Conservation (phyloP, 257 asterid species). For the Lycium barbarum region DNA sequence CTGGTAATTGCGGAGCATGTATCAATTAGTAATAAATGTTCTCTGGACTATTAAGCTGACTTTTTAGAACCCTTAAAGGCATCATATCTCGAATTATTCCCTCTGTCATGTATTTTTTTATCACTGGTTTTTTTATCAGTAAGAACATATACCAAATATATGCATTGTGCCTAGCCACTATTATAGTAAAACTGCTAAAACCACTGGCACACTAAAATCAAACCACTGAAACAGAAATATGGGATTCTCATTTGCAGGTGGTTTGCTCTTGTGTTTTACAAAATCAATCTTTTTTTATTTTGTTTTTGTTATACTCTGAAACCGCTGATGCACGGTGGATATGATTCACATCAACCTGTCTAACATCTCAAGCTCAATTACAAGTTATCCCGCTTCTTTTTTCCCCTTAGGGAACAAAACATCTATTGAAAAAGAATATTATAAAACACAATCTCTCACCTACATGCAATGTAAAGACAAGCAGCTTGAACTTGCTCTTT, state of each 20-base stretch:
- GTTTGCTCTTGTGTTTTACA: not conserved
- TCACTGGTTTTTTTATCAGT: not conserved
- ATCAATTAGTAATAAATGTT: not conserved
- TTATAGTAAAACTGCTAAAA: not conserved
- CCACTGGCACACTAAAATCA: not conserved
- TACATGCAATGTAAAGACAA: slow-evolving; percentile 81
- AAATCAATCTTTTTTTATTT: not conserved
- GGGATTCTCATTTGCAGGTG: not conserved
- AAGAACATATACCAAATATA: not conserved
- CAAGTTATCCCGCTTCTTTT: slow-evolving; percentile 11
- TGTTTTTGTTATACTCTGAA: not conserved
- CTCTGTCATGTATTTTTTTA: not conserved
- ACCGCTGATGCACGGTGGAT: not conserved
- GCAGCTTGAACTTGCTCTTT: slow-evolving; percentile 85
- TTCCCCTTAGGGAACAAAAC: not conserved
- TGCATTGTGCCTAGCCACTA: not conserved
- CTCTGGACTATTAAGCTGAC: not conserved
- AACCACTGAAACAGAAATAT: not conserved
- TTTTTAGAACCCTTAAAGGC: not conserved
- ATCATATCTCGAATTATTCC: not conserved
- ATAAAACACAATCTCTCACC: slow-evolving; percentile 53
- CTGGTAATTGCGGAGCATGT: not conserved
- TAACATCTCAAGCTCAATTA: not conserved
- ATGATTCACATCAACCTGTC: slow-evolving; percentile 2
- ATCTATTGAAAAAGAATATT: slow-evolving; percentile 14